Evolutionary conservation across 1,284 basidiomycete species (phyloP).

Genomic region (Ustilago lituana): DNA sequence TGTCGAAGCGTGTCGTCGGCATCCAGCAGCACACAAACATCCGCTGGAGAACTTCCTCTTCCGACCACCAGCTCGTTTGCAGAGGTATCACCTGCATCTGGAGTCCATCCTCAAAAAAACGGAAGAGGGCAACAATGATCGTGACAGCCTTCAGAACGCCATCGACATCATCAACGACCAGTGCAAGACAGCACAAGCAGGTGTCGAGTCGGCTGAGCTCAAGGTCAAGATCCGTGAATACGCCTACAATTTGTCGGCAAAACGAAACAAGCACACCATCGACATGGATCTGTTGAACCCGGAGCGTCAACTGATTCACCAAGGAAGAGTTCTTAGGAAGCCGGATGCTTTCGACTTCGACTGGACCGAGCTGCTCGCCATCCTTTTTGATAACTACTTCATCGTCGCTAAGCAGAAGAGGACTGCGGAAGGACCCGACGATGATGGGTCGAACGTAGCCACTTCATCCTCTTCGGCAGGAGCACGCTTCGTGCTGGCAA

Average conservation of each 20-base stretch:
- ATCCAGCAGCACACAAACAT: slow-evolving; percentile 78
- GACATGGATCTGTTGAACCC: slow-evolving; percentile 61
- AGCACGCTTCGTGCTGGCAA: slow-evolving; percentile 52
- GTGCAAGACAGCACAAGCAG: slow-evolving; percentile 60
- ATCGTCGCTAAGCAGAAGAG: slow-evolving; percentile 60
- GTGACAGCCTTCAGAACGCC: slow-evolving; percentile 52
- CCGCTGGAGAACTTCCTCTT: slow-evolving; percentile 88
- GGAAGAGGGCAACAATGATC: slow-evolving; percentile 52
- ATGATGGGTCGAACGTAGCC: slow-evolving; percentile 25
- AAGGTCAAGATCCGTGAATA: slow-evolving; percentile 61
- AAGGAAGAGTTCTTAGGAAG: slow-evolving; percentile 57
- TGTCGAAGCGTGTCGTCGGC: slow-evolving; percentile 80
- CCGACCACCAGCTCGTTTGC: slow-evolving; percentile 85
- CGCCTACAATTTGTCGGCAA: slow-evolving; percentile 56
- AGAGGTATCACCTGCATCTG: slow-evolving; percentile 86
- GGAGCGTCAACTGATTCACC: slow-evolving; percentile 58
- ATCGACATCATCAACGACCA: slow-evolving; percentile 64
- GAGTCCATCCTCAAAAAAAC: slow-evolving; percentile 77
- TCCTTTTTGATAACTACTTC: slow-evolving; percentile 65
- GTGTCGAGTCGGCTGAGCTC: slow-evolving; percentile 59
- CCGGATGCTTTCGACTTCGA: slow-evolving; percentile 65
- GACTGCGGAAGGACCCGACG: slow-evolving; percentile 29
- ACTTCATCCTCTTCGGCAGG: slow-evolving; percentile 22
- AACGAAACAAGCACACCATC: slow-evolving; percentile 51
- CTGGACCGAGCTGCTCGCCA: slow-evolving; percentile 62